A percentile compares a stretch with the other conserved stretches of the same genome.
Evolutionary conservation across 176 grass and related monocot genomes (phyloP).

Genomic region (Carex kokanica): DNA sequence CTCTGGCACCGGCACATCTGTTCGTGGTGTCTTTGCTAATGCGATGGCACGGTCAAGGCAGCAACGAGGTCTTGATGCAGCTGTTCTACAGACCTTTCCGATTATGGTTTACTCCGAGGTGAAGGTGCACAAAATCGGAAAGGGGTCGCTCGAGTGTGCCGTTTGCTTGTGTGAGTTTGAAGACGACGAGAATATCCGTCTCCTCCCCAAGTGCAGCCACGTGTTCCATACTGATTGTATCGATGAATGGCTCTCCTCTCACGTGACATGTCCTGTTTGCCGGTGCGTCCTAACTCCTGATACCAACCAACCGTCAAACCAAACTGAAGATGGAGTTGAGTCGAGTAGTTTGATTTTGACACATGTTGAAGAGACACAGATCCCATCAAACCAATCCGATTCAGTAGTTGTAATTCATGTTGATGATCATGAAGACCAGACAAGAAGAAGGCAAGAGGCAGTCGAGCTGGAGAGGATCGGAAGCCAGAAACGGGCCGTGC

Average conservation of each 20-base stretch:
- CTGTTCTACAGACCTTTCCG: constrained; percentile 59
- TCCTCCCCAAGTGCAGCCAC: constrained; percentile 69
- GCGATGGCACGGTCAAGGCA: constrained; percentile 23
- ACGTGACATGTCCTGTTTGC: constrained; percentile 75
- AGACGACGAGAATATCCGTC: constrained; percentile 55
- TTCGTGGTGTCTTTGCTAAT: constrained; percentile 38
- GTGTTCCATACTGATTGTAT: constrained; percentile 83
- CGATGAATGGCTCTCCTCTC: constrained; percentile 67
- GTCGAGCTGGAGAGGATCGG: constrained; percentile 70
- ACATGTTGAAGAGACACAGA: neutral
- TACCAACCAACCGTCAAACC: neutral
- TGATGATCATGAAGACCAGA: neutral
- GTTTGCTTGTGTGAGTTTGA: constrained; percentile 79
- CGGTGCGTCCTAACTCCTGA: constrained; percentile 48
- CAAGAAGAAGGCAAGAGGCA: constrained; percentile 31
- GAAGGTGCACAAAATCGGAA: constrained; percentile 40
- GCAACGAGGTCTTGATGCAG: constrained; percentile 47
- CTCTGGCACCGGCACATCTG: neutral
- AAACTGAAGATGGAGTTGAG: neutral
- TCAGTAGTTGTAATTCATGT: constrained; percentile 39
- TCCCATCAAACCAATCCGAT: neutral
- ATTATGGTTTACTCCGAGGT: constrained; percentile 63
- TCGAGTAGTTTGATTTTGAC: neutral
- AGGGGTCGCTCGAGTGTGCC: constrained; percentile 53
- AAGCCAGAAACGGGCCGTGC: constrained; percentile 58